These are phyloP conservation scores for Withania somnifera DNA, from an alignment of 305 asterid species.

Conservation along the genomic window DNA sequence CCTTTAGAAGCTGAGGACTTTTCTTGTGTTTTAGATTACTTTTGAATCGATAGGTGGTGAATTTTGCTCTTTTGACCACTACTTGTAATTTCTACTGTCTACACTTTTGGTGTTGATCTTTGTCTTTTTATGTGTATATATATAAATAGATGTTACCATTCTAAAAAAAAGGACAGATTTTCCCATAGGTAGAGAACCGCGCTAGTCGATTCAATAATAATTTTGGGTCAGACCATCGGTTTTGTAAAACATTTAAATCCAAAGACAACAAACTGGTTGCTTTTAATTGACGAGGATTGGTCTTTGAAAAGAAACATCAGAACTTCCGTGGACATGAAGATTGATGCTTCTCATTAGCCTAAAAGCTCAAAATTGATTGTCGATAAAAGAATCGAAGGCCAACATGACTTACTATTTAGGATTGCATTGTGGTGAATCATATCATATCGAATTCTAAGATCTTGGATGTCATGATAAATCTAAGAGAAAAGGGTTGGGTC, in stretches of 20 bases:
- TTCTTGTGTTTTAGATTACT: neutral
- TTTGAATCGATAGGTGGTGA: neutral
- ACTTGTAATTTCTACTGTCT: neutral
- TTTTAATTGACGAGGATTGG: neutral
- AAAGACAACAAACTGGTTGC: neutral
- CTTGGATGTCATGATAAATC: neutral
- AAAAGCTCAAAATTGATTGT: neutral
- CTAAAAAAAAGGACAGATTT: too few species aligned
- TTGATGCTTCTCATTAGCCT: neutral
- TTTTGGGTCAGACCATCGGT: neutral
- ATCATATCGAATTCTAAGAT: too few species aligned
- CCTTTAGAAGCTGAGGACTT: neutral
- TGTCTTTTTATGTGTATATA: too few species aligned
- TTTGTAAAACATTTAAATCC: neutral
- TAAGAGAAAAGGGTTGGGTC: neutral
- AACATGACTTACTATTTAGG: neutral
- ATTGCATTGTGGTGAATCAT: too few species aligned
- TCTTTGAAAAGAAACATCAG: neutral
- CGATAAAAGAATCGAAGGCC: neutral
- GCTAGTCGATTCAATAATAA: too few species aligned
- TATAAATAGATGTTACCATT: too few species aligned
- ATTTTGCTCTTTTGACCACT: neutral
- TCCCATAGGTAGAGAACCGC: too few species aligned
- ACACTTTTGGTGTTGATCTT: too few species aligned
- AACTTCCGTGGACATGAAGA: neutral